Conservation (phyloP, 2,329 filamentous ascomycete species). For the Botrytis tulipae region DNA sequence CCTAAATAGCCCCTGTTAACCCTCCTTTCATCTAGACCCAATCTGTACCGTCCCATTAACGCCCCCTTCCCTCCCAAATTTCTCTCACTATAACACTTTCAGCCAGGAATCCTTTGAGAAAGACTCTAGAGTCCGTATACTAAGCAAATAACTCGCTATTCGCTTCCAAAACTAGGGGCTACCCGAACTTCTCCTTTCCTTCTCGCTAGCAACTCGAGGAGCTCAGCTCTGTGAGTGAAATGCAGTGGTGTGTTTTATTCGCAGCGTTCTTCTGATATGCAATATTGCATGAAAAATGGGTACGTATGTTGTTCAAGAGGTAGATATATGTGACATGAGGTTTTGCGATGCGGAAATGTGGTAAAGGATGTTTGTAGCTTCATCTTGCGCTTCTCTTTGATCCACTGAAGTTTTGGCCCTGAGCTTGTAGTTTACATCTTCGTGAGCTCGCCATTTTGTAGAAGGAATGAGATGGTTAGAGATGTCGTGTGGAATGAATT, state of each 20-base stretch:
- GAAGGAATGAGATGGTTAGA: background rate
- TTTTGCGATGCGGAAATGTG: background rate
- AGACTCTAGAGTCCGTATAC: background rate
- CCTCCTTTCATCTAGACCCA: background rate
- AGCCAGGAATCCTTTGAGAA: too few species aligned
- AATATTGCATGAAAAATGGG: too few species aligned
- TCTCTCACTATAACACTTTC: background rate
- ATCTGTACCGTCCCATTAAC: background rate
- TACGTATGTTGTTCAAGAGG: background rate
- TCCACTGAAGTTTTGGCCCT: too few species aligned
- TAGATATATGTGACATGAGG: background rate
- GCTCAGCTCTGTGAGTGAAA: too few species aligned
- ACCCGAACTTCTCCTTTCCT: background rate
- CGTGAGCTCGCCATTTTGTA: background rate
- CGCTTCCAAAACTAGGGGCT: background rate
- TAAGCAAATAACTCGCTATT: background rate
- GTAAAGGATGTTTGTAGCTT: background rate
- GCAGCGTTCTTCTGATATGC: background rate
- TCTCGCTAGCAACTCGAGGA: background rate
- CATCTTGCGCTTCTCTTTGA: too few species aligned
- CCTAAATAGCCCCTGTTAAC: background rate
- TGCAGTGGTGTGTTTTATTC: background rate
- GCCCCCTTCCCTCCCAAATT: background rate
- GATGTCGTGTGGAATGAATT: background rate
- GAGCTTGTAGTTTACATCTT: background rate